Conservation (phyloP, 495 filamentous ascomycete species). For the Trichocladium uniseriatum region DNA sequence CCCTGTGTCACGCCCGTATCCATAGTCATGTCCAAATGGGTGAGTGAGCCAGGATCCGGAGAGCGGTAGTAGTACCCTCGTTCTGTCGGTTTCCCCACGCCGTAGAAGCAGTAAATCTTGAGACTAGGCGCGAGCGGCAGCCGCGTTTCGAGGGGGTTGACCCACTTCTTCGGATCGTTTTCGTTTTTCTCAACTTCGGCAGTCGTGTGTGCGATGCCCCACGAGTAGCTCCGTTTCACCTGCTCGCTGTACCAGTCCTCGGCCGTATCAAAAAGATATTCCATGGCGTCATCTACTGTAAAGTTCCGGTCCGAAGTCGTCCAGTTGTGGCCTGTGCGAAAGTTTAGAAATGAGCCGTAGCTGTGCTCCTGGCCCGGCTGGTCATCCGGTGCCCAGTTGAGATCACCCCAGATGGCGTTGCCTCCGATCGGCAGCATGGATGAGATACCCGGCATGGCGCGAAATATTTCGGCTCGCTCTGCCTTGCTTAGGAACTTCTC, state of each 20-base stretch:
- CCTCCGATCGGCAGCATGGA: constrained; percentile 97
- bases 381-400: constrained; percentile 86
- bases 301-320: constrained; percentile 59
- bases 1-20: constrained; percentile 65
- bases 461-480: constrained; percentile 88
- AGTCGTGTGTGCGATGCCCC: constrained; percentile 74
- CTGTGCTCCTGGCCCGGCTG: constrained; percentile 56
- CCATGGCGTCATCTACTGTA: constrained; percentile 65
- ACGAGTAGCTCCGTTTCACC: constrained; percentile 66
- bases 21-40: constrained; percentile 76
- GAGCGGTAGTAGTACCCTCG: constrained; percentile 83
- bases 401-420: constrained; percentile 86
- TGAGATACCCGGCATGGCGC: constrained; percentile 92
- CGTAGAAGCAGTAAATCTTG: constrained; percentile 98
- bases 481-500: constrained; percentile 89
- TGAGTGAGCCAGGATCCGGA: constrained; percentile 50
- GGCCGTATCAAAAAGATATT: constrained; percentile 64
- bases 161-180: constrained; percentile 71
- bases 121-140: constrained; percentile 80
- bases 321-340: constrained; percentile 51
- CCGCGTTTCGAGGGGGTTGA: constrained; percentile 87
- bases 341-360: constrained; percentile 79
- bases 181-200: constrained; percentile 84
- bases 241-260: constrained; percentile 79
- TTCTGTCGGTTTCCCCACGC: constrained; percentile 84